Conservation (phyloP, 371 early-diverging fungal genomes). For the Mucor indicus region DNA sequence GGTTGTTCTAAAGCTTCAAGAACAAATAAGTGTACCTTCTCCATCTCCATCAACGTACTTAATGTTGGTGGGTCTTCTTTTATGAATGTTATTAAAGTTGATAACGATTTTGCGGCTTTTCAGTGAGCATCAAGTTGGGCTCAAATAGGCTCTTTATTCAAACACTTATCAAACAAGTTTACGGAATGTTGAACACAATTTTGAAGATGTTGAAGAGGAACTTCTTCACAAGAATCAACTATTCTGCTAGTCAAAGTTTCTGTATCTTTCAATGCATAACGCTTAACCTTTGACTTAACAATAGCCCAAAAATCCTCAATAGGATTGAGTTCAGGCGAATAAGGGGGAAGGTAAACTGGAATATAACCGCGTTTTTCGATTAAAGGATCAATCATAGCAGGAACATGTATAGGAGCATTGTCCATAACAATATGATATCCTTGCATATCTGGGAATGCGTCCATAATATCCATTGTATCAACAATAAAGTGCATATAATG, state of each 20-base stretch:
- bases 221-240: constrained; percentile 9
- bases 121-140: too few species aligned
- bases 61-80: too few species aligned
- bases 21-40: too few species aligned
- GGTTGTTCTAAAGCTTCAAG: too few species aligned
- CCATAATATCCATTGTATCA: constrained; percentile 12
- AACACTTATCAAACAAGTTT: constrained; percentile 5
- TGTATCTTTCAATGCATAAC: constrained; percentile 11
- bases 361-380: constrained; percentile 15
- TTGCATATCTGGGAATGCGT: background rate
- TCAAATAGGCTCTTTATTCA: constrained; percentile 6
- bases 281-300: constrained; percentile 10
- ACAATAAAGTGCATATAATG: constrained; percentile 7
- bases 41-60: too few species aligned
- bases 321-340: constrained; percentile 13
- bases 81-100: too few species aligned
- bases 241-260: constrained; percentile 7
- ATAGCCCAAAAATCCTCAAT: constrained; percentile 14
- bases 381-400: constrained; percentile 3
- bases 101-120: too few species aligned
- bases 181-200: constrained; percentile 10
- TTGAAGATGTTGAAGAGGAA: constrained; percentile 13
- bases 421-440: constrained; percentile 4
- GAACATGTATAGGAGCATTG: constrained; percentile 8
- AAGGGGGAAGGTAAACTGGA: constrained; percentile 15